phyloP scores from a whole-genome alignment of 306 rosid genomes.

The Benincasa hispida region DNA sequence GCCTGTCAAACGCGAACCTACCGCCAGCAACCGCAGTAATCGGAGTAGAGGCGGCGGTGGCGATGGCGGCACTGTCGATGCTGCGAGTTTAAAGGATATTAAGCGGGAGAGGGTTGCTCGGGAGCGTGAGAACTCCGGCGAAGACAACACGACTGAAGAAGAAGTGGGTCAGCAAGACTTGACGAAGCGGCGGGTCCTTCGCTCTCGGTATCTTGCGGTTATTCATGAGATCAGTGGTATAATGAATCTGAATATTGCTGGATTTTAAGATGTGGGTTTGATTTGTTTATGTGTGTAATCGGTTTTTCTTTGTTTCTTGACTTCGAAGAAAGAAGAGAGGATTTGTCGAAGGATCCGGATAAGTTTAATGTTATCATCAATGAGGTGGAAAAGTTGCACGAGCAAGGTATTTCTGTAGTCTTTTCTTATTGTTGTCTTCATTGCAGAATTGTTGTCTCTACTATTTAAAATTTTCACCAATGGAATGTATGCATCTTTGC shows the following conservation, averaged over 20 bases:
- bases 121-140: conserved; percentile 3
- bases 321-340: conserved; percentile 50
- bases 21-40: neutral
- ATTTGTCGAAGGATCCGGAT: conserved; percentile 31
- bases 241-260: neutral
- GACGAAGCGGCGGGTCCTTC: conserved; percentile 45
- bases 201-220: conserved; percentile 46
- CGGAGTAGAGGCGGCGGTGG: neutral
- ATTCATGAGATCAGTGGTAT: conserved; percentile 47
- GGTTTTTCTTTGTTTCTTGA: neutral
- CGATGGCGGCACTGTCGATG: neutral
- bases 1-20: conserved; percentile 12
- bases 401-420: conserved; percentile 25
- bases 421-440: neutral
- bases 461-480: neutral
- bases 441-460: neutral
- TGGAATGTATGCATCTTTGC: neutral
- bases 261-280: neutral
- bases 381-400: conserved; percentile 47
- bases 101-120: conserved; percentile 28
- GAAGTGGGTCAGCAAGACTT: conserved; percentile 19
- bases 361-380: conserved; percentile 34
- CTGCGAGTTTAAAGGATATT: conserved; percentile 13
- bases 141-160: conserved; percentile 8
- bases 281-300: neutral